Percentiles rank a stretch among this genome's conserved stretches.
These are phyloP conservation scores for Syzygium grande DNA, from an alignment of 345 rosid species.

Conservation along the genomic window DNA sequence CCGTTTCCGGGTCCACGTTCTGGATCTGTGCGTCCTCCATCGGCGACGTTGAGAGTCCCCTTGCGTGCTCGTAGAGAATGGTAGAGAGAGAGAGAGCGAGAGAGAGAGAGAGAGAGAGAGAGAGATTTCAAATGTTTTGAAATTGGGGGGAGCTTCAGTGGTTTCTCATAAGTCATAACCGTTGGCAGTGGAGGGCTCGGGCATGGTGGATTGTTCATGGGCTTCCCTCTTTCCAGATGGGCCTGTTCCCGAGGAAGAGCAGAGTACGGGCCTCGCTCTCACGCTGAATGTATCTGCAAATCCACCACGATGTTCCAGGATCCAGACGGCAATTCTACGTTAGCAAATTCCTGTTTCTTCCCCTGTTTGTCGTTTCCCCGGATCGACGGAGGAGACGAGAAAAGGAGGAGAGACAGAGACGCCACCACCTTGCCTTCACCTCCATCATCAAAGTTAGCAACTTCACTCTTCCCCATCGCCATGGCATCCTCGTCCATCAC, in stretches of 20 bases:
- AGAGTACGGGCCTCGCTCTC: not conserved
- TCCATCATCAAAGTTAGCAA: not conserved
- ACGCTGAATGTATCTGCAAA: not conserved
- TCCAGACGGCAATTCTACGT: too few species aligned
- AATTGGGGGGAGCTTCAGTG: not conserved
- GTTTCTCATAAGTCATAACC: not conserved
- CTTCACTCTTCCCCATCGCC: not conserved
- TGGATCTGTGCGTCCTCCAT: conserved; percentile 26
- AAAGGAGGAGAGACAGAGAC: not conserved
- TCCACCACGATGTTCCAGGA: not conserved
- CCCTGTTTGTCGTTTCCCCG: not conserved
- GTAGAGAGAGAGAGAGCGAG: not conserved
- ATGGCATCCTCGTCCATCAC: not conserved
- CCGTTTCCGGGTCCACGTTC: conserved; percentile 63
- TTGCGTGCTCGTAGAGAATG: not conserved
- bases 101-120: not conserved
- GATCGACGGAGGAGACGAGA: not conserved
- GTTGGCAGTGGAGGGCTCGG: not conserved
- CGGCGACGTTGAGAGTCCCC: not conserved
- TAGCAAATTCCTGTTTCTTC: not conserved
- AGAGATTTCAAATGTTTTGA: not conserved
- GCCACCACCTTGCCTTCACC: not conserved
- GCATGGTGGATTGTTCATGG: not conserved
- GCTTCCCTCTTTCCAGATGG: not conserved
- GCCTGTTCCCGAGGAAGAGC: not conserved